Base-by-base conservation (phyloP, 2,329 filamentous ascomycete genomes). In the Paecilomyces sp. region DNA sequence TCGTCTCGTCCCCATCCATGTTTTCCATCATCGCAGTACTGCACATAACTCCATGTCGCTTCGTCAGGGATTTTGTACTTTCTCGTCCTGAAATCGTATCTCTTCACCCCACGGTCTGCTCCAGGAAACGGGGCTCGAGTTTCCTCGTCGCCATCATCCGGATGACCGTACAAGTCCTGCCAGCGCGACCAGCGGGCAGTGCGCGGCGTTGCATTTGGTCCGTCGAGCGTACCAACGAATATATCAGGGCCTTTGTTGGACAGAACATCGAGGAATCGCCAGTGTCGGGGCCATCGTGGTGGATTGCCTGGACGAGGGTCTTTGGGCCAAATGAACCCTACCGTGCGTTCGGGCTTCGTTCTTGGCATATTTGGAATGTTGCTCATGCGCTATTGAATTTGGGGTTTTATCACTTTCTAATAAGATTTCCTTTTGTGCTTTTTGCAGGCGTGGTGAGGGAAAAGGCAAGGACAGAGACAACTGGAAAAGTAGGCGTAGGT, bases 201-300 rank as follows among this genome's bases (percentile, higher is more conserved):
- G 33, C 41, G 57, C 2, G 63, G 63, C 4, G 28, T 55, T 7
- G 33, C 13, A 6, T 36, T 59, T 5, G 62, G 57, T 12, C 57
- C 57, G 9, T 61, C 57, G 52, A 72, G 65, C 13, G 56, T 62
- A 7, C 68, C 71, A n/a, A 79, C 66, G 36, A 74, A 78, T 4
- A 79, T 74, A 64, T 79, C 77, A 12, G 77, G 76, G 1, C 76
- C 77, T 58, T 70, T 74, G 36, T 71, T 71, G 7, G 62, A 71
- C 15, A 77, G 51, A 57, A 78, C 66, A 54, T 79, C 74, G 22
- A 67, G 66, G 22, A 78, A 58, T 5, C 71, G 71, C 67, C 66
- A 67, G 56, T 65, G 62, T 9, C 64, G 64, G 9, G 67, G 65
- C 72, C 71, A 74, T 60, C 61, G 64, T 9, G 61, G 34, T 24